Evolutionary conservation across 2,329 filamentous ascomycete species (phyloP), one percentile per base, ranked within the genome.

Genomic region (Venturia aucupariae): DNA sequence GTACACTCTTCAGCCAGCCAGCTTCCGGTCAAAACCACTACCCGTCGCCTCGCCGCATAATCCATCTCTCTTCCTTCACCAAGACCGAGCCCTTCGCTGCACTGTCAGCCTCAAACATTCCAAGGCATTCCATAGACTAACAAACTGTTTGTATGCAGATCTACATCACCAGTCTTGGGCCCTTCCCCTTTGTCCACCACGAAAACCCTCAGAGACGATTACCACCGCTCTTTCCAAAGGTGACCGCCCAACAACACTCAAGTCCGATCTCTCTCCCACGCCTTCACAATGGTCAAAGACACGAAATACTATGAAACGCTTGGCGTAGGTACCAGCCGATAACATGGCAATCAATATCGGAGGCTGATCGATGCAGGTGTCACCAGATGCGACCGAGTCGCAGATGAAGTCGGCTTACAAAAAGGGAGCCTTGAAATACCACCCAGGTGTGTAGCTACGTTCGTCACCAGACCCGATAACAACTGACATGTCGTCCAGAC

Each of bases 401-500:
- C 89, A 97, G 78, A 81, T 99, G 69, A 97, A 94, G 82, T 92
- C 92, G 73, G 92, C 87, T 71, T 96, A 94, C 84, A 92, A 90
- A 77, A 86, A 88, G 69, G 86, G 86, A 70, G 90, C 90, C 41
- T 79, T 94, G 67, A 94, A 93, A 79, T 89, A 87, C 76, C 90
- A 95, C 73, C 90, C 90, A 74, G 89, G 88, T 90, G 84, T 69
- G 85, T 75, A n/a, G 55, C 30, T 42, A 38, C 65, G 41, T n/a
- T 2, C 24, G 51, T 61, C 5, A 24, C 39, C 4, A 30, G 27
- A 11, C 19, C 1, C 8, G 15, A 63, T n/a, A 30, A 32, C 41
- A 6, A 59, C 67, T 72, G 64, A 72, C 70, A n/a, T 30, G 22
- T 24, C 39, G 11, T 19, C 64, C 44, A 95, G 93, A 99, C 79